These are phyloP conservation scores for Passalora sequoiae DNA, from an alignment of 2,329 filamentous ascomycete species.

Conservation along the genomic window DNA sequence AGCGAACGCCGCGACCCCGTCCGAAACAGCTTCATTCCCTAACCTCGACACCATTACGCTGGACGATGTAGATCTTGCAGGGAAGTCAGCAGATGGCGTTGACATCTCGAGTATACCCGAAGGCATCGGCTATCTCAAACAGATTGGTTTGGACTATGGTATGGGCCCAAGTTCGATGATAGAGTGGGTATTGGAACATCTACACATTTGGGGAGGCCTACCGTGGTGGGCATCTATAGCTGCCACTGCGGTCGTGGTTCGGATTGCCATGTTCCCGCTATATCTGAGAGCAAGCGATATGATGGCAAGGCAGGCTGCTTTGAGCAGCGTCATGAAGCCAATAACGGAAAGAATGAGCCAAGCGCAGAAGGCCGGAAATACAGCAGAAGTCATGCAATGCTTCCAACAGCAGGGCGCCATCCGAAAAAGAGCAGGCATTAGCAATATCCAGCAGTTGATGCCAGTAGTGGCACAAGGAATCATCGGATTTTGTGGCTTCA, in stretches of 20 bases:
- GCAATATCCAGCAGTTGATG: slow-evolving; percentile 46
- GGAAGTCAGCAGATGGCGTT: slow-evolving; percentile 5
- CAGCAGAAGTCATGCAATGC: slow-evolving; percentile 42
- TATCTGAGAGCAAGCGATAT: slow-evolving; percentile 59
- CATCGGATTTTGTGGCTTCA: slow-evolving; percentile 75
- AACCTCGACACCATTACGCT: slow-evolving; percentile 34
- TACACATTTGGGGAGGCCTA: slow-evolving; percentile 68
- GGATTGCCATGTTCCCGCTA: slow-evolving; percentile 61
- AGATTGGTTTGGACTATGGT: slow-evolving; percentile 81
- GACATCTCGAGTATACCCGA: slow-evolving; percentile 53
- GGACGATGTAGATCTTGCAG: slow-evolving; percentile 42
- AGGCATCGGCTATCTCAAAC: slow-evolving; percentile 73
- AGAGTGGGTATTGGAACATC: slow-evolving; percentile 72
- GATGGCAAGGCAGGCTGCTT: slow-evolving; percentile 55
- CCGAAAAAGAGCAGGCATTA: slow-evolving; percentile 53
- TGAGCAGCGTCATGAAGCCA: slow-evolving; percentile 55
- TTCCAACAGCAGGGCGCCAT: slow-evolving; percentile 48
- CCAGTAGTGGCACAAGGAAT: slow-evolving; percentile 60
- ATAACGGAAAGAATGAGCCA: slow-evolving; percentile 52
- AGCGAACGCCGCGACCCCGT: slow-evolving; percentile 25
- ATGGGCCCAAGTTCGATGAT: slow-evolving; percentile 70
- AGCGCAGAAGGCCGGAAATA: slow-evolving; percentile 43
- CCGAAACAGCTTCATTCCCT: slow-evolving; percentile 21
- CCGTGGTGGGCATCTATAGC: slow-evolving; percentile 80
- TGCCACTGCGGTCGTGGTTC: slow-evolving; percentile 59